These are phyloP conservation scores for Beauveria caledonica DNA, from an alignment of 2,329 filamentous ascomycete genomes.

Conservation along the genomic window DNA sequence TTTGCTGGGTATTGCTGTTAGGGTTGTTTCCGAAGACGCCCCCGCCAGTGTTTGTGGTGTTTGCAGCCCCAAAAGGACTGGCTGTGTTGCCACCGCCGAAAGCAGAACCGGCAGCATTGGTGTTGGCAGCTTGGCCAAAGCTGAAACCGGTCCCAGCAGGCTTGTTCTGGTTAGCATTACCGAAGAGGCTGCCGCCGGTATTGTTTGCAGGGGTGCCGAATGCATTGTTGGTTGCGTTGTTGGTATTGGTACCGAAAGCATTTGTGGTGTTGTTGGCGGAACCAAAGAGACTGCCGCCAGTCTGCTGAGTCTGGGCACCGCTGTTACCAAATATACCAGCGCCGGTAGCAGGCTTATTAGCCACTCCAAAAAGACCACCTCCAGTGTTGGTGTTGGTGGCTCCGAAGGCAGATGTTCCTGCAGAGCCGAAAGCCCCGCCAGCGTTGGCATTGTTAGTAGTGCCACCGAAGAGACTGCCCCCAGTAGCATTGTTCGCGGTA, in stretches of 20 bases:
- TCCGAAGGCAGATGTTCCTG: conserved; percentile 30
- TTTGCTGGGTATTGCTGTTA: neutral
- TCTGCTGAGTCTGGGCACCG: conserved; percentile 14
- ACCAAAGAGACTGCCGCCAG: conserved; percentile 32
- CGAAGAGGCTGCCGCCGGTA: conserved; percentile 36
- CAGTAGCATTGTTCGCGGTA: conserved; percentile 19
- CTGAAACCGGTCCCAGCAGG: conserved; percentile 29
- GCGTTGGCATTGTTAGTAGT: conserved; percentile 24
- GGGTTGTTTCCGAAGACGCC: conserved; percentile 28
- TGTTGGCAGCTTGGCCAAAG: conserved; percentile 34
- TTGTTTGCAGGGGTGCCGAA: conserved; percentile 21
- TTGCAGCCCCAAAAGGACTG: conserved; percentile 29
- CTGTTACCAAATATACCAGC: conserved; percentile 30
- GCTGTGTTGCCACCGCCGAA: conserved; percentile 20
- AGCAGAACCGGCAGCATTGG: conserved; percentile 18
- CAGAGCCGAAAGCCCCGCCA: conserved; percentile 15
- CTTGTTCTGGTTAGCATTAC: conserved; percentile 31
- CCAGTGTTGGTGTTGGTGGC: conserved; percentile 17
- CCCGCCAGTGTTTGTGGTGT: conserved; percentile 13
- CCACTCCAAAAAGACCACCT: conserved; percentile 31
- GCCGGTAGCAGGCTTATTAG: conserved; percentile 21
- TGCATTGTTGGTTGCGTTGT: conserved; percentile 16
- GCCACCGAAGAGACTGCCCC: conserved; percentile 30
- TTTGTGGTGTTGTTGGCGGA: conserved; percentile 21
- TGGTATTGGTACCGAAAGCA: conserved; percentile 18